Conservation (phyloP, 805 yeast genomes). For the Candida taoyuanica region DNA sequence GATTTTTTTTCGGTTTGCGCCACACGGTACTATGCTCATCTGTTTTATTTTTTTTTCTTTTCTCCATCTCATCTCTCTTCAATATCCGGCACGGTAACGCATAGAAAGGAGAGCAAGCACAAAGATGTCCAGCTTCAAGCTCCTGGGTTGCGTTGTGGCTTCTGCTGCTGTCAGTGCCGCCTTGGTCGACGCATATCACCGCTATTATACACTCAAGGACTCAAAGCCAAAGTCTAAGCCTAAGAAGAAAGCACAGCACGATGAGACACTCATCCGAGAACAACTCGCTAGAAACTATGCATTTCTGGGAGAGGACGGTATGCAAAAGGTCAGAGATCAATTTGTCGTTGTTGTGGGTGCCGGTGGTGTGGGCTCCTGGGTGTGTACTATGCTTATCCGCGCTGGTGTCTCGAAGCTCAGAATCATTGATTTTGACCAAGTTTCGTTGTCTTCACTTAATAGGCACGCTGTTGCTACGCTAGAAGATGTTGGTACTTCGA, state of each 20-base stretch:
- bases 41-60: background rate
- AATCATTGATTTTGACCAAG: constrained; percentile 94
- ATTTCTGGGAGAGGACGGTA: constrained; percentile 83
- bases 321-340: constrained; percentile 64
- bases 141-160: constrained; percentile 29
- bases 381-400: constrained; percentile 82
- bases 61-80: background rate
- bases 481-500: constrained; percentile 87
- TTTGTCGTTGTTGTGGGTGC: constrained; percentile 83
- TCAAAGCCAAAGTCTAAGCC: constrained; percentile 5
- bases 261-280: constrained; percentile 77
- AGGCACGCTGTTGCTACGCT: constrained; percentile 94
- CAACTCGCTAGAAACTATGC: constrained; percentile 94
- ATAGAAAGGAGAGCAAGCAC: no score
- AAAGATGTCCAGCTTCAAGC: constrained; percentile 20
- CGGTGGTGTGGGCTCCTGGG: constrained; percentile 99
- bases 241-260: constrained; percentile 27
- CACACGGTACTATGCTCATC: no score
- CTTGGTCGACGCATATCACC: constrained; percentile 27
- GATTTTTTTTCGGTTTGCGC: background rate
- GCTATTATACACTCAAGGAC: constrained; percentile 12
- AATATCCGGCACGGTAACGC: background rate
- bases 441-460: constrained; percentile 83
- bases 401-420: constrained; percentile 81
- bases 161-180: constrained; percentile 30